Percentiles rank a stretch among this genome's conserved stretches.
Conservation (phyloP, 2,329 filamentous ascomycete genomes). For the Hymenoscyphus infarciens region DNA sequence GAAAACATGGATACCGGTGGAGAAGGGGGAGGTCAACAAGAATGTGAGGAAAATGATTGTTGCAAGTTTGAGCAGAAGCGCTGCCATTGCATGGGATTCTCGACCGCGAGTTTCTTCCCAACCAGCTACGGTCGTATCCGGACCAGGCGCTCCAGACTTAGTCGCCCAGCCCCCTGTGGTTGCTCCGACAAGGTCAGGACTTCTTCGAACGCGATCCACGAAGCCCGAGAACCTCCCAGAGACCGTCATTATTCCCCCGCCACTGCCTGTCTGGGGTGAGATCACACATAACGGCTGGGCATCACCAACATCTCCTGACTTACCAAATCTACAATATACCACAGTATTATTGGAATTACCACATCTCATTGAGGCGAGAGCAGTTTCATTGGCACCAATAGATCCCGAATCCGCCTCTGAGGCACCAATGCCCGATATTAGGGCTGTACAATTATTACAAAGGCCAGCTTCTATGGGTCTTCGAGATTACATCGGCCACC, state of each 20-base stretch:
- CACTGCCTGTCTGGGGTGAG: constrained; percentile 63
- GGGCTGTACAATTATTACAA: constrained; percentile 68
- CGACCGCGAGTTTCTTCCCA: constrained; percentile 56
- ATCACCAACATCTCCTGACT: constrained; percentile 68
- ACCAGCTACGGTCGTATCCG: constrained; percentile 30
- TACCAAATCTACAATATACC: constrained; percentile 78
- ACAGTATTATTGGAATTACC: constrained; percentile 80
- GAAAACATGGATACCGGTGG: constrained; percentile 79
- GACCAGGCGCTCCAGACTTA: constrained; percentile 31
- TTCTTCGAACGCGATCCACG: constrained; percentile 11
- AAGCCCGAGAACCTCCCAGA: constrained; percentile 22
- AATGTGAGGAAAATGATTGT: constrained; percentile 73
- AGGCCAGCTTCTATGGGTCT: constrained; percentile 68
- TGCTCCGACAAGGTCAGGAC: constrained; percentile 12
- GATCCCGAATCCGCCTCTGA: constrained; percentile 40
- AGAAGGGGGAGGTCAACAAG: constrained; percentile 76
- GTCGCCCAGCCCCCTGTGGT: constrained; percentile 18
- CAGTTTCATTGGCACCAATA: constrained; percentile 74
- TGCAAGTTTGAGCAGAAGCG: constrained; percentile 70
- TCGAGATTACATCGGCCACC: constrained; percentile 72
- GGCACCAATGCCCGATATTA: constrained; percentile 55
- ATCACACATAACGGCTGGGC: constrained; percentile 88
- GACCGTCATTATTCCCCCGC: constrained; percentile 24
- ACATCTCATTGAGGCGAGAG: constrained; percentile 87
- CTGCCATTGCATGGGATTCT: constrained; percentile 75